phyloP scores from a whole-genome alignment of 495 filamentous ascomycete genomes.

The Penicillium atrosanguineum region DNA sequence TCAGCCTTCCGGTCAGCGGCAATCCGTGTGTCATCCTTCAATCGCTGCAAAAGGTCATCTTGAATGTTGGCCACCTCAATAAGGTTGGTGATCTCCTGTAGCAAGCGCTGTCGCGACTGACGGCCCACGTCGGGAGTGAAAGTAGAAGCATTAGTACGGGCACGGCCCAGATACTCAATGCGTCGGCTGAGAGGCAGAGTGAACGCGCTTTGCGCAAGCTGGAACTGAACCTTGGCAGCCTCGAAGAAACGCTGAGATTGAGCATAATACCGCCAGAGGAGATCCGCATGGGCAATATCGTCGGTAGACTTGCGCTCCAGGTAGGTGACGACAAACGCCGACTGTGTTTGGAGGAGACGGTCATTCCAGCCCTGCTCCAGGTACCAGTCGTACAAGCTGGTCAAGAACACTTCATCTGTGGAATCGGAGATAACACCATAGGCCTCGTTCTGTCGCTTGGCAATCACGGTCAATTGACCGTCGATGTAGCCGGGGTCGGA shows the following conservation, averaged over 20 bases:
- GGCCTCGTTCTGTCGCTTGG: conserved; percentile 78
- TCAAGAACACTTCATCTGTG: conserved; percentile 88
- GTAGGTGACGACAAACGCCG: conserved; percentile 82
- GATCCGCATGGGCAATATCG: conserved; percentile 73
- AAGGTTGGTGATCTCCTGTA: conserved; percentile 78
- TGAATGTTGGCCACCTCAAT: conserved; percentile 94
- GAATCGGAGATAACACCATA: conserved; percentile 84
- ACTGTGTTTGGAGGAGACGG: conserved; percentile 77
- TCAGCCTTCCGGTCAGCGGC: conserved; percentile 53
- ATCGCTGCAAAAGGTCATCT: conserved; percentile 79
- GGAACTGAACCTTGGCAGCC: conserved; percentile 80
- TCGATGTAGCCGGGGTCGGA: conserved; percentile 69
- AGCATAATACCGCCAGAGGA: conserved; percentile 89
- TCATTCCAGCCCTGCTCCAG: conserved; percentile 77
- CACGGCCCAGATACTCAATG: conserved; percentile 84
- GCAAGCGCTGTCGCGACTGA: conserved; percentile 70
- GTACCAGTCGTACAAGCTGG: conserved; percentile 96
- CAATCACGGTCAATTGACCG: conserved; percentile 69
- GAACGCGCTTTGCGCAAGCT: conserved; percentile 80
- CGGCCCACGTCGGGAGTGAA: conserved; percentile 67
- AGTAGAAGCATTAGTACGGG: conserved; percentile 82
- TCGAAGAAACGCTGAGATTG: conserved; percentile 75
- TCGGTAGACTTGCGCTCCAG: conserved; percentile 68
- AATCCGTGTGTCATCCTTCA: conserved; percentile 71
- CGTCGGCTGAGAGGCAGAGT: conserved; percentile 68